A percentile compares a stretch with the other conserved stretches of the same genome.
These are phyloP conservation scores for Saccharomycopsis lassenensis DNA, from an alignment of 805 yeast species.

Conservation along the genomic window DNA sequence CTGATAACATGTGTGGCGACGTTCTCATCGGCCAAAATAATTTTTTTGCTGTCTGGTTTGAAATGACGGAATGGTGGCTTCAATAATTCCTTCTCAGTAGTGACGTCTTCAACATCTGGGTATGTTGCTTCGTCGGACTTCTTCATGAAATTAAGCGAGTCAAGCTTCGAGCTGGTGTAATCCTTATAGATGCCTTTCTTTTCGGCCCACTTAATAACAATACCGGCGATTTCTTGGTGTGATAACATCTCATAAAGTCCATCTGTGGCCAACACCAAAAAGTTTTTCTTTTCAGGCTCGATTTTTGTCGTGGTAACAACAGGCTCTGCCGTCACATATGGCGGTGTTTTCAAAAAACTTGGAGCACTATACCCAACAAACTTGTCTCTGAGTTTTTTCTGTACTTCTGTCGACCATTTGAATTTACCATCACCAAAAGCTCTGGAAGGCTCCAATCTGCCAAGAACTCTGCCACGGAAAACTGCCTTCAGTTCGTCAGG, in stretches of 20 bases:
- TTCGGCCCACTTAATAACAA: constrained; percentile 92
- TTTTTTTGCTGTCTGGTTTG: constrained; percentile 28
- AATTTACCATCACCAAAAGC: constrained; percentile 97
- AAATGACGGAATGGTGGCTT: constrained; percentile 63
- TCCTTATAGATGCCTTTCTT: constrained; percentile 39
- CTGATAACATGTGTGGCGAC: constrained; percentile 89
- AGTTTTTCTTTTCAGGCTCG: constrained; percentile 61
- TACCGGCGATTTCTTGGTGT: constrained; percentile 84
- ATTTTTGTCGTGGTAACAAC: constrained; percentile 75
- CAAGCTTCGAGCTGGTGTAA: constrained; percentile 13
- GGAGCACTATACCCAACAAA: constrained; percentile 77
- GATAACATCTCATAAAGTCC: constrained; percentile 87
- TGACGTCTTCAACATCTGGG: constrained; percentile 54
- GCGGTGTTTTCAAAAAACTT: constrained; percentile 71
- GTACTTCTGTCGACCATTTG: constrained; percentile 69
- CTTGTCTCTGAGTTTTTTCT: constrained; percentile 58
- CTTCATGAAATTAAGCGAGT: constrained; percentile 3
- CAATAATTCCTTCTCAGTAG: constrained; percentile 43
- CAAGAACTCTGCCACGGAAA: constrained; percentile 81
- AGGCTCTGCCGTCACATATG: constrained; percentile 96
- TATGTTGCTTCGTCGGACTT: constrained; percentile 19
- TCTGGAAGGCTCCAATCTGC: constrained; percentile 88
- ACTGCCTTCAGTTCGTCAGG: constrained; percentile 83
- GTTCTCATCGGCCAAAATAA: constrained; percentile 67
- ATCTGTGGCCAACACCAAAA: constrained; percentile 87